These are phyloP conservation scores for Moesziomyces sp. DNA, from an alignment of 1,284 basidiomycete species.

Conservation along the genomic window DNA sequence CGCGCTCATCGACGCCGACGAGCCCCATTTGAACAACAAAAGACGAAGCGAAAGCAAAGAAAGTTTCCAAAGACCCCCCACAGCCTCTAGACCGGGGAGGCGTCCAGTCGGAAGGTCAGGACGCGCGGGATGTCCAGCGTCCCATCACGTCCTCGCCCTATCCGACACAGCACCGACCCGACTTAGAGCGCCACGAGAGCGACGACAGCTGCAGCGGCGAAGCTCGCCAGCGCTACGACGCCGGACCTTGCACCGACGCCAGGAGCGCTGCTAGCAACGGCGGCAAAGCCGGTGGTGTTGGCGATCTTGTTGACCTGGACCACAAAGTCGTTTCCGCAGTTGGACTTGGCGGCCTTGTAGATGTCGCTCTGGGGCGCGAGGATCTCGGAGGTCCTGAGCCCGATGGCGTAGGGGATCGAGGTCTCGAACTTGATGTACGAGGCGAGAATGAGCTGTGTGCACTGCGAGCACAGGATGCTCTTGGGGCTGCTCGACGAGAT, in stretches of 20 bases:
- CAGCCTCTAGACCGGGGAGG: no score
- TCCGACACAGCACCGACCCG: background rate
- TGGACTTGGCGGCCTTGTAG: conserved; percentile 51
- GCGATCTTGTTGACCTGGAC: conserved; percentile 52
- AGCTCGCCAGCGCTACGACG: conserved; percentile 3
- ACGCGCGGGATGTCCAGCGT: no score
- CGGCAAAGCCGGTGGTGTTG: conserved; percentile 50
- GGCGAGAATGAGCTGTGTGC: conserved; percentile 57
- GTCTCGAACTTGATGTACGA: conserved; percentile 61
- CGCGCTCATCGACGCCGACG: background rate
- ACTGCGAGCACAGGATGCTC: conserved; percentile 57
- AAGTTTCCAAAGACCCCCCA: background rate
- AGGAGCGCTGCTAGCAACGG: conserved; percentile 24
- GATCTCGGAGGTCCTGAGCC: conserved; percentile 46
- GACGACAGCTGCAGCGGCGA: conserved; percentile 21
- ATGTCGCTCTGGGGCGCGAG: conserved; percentile 54
- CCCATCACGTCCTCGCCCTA: no score
- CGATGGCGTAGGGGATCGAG: conserved; percentile 61
- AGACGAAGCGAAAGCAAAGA: no score
- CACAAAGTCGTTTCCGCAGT: conserved; percentile 46
- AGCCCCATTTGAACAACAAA: no score
- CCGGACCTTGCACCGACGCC: conserved; percentile 8
- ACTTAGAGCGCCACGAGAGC: conserved; percentile 19
- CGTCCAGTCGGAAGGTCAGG: background rate
- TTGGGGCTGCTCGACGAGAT: conserved; percentile 46